phyloP scores from a whole-genome alignment of 176 grass and related monocot genomes.

The Aechmea fasciata region DNA sequence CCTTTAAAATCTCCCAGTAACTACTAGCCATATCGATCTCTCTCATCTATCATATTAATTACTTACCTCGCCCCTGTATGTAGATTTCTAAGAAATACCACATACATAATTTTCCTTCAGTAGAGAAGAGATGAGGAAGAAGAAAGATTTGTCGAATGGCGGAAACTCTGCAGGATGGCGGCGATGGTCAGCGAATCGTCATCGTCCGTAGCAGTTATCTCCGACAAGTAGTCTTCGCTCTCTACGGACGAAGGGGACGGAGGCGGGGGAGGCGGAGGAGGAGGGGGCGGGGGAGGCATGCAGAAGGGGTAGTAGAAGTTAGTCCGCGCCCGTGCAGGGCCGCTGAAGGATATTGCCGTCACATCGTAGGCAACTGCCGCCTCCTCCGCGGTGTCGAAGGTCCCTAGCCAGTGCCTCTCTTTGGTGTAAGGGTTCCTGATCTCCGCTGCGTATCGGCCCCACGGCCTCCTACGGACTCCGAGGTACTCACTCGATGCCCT shows the following conservation, averaged over 20 bases:
- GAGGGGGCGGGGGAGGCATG: neutral
- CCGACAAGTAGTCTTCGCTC: conserved; percentile 6
- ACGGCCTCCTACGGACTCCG: conserved; percentile 55
- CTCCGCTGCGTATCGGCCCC: conserved; percentile 61
- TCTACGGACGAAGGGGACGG: neutral
- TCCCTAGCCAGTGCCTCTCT: conserved; percentile 70
- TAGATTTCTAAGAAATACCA: neutral
- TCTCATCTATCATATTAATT: neutral
- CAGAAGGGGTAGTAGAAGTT: conserved; percentile 55
- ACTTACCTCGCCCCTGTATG: neutral
- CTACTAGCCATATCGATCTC: no score
- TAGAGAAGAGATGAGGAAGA: conserved; percentile 8
- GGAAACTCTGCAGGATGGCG: conserved; percentile 61
- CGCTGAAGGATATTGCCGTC: conserved; percentile 52
- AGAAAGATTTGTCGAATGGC: conserved; percentile 1
- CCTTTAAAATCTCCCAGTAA: no score
- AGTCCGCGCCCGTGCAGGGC: conserved; percentile 32
- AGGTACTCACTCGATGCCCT: conserved; percentile 62
- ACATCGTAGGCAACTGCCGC: conserved; percentile 63
- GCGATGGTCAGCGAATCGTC: conserved; percentile 75
- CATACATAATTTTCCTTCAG: neutral
- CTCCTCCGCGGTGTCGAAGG: conserved; percentile 62
- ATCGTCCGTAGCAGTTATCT: conserved; percentile 9
- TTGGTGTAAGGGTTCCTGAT: conserved; percentile 70
- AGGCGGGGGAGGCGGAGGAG: neutral